Evolutionary conservation across 2,329 filamentous ascomycete species (phyloP).

Genomic region (Didymella exigua): DNA sequence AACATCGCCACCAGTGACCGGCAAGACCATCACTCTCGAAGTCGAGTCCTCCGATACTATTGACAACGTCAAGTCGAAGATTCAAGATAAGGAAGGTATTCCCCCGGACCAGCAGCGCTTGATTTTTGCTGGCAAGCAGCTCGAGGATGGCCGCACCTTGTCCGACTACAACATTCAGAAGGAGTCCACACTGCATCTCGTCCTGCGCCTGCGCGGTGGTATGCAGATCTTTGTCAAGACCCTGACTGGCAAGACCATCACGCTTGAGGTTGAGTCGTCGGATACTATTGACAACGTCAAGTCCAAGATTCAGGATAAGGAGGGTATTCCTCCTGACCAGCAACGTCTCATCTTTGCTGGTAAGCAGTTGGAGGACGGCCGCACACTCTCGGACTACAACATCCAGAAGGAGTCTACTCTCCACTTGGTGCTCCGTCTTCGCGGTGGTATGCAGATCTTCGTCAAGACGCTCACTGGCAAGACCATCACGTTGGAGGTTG

Average conservation of each 20-base stretch:
- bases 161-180: conserved; percentile 64
- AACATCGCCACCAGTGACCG: conserved; percentile 56
- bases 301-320: conserved; percentile 97
- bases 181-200: conserved; percentile 72
- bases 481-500: conserved; percentile 91
- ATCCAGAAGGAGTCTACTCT: conserved; percentile 93
- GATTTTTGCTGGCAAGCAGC: conserved; percentile 64
- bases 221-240: conserved; percentile 70
- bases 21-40: conserved; percentile 60
- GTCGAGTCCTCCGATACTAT: conserved; percentile 50
- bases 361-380: conserved; percentile 94
- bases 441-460: conserved; percentile 73
- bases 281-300: conserved; percentile 98
- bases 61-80: conserved; percentile 52
- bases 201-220: conserved; percentile 72
- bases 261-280: conserved; percentile 69
- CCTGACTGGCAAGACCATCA: conserved; percentile 68
- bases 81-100: conserved; percentile 65
- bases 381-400: conserved; percentile 90
- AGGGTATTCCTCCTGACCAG: conserved; percentile 94
- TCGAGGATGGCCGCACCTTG: conserved; percentile 62
- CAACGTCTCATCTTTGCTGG: conserved; percentile 95
- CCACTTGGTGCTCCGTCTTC: conserved; percentile 83
- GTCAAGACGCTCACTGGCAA: conserved; percentile 73
- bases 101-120: conserved; percentile 64